These are phyloP conservation scores for Meira nashicola DNA, from an alignment of 1,284 basidiomycete genomes.

Conservation along the genomic window DNA sequence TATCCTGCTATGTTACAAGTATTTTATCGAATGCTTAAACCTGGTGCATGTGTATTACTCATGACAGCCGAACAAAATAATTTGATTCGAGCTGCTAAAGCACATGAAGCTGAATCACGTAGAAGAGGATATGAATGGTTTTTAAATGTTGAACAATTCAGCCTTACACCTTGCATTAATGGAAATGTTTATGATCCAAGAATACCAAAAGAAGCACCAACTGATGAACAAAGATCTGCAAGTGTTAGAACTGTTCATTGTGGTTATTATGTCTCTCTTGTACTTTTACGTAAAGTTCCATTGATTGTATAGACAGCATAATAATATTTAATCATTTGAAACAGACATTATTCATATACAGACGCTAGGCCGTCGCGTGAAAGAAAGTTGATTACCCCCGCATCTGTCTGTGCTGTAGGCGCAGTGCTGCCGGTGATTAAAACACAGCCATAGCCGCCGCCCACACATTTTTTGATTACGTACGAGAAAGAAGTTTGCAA, in stretches of 20 bases:
- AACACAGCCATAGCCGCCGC: too few species aligned
- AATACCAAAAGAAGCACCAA: background rate
- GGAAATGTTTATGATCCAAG: background rate
- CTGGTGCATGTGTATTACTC: constrained; percentile 7
- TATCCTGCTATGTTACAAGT: constrained; percentile 12
- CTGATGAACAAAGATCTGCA: background rate
- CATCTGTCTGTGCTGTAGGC: too few species aligned
- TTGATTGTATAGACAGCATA: background rate
- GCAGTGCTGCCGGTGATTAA: too few species aligned
- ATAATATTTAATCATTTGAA: too few species aligned
- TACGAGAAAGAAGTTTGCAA: too few species aligned
- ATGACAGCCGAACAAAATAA: constrained; percentile 14
- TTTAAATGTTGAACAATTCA: constrained; percentile 1
- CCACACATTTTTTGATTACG: too few species aligned
- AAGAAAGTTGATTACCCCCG: too few species aligned
- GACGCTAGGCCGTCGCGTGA: too few species aligned
- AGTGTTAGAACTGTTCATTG: constrained; percentile 8
- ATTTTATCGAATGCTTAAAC: constrained; percentile 4
- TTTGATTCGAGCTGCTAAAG: constrained; percentile 5
- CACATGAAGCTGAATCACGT: constrained; percentile 6
- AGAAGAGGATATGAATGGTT: background rate
- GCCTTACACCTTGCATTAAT: background rate
- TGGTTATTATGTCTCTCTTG: constrained; percentile 5
- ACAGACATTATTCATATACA: too few species aligned
- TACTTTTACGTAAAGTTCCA: background rate